phyloP scores from a whole-genome alignment of 768 basidiomycete species.

The Suillus subalutaceus region DNA sequence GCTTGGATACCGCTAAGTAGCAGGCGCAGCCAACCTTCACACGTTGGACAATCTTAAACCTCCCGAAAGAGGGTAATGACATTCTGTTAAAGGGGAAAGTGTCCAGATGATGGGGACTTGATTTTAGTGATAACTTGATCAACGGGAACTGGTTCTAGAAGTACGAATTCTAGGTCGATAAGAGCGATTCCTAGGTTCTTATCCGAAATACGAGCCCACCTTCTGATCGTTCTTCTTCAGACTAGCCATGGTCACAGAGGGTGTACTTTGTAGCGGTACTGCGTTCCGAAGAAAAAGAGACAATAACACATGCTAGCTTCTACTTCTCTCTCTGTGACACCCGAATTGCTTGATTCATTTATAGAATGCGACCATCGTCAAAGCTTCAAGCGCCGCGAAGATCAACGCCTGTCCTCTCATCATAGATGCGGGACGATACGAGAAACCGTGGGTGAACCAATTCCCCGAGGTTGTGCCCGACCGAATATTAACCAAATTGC shows the following conservation, averaged over 20 bases:
- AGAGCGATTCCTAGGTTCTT: not conserved
- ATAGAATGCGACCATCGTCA: not conserved
- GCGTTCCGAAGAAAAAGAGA: not conserved
- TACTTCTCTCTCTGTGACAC: not conserved
- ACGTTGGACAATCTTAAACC: not conserved
- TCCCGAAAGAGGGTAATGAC: not conserved
- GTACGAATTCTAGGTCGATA: not conserved
- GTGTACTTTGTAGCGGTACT: not conserved
- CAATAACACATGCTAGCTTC: not conserved
- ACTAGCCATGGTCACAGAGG: not conserved
- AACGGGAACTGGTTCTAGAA: not conserved
- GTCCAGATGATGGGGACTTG: not conserved
- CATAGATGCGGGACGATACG: slow-evolving; percentile 28
- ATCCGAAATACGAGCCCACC: not conserved
- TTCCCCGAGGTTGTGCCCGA: slow-evolving; percentile 25
- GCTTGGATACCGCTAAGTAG: not conserved
- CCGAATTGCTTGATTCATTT: not conserved
- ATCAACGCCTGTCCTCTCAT: not conserved
- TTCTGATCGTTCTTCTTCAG: slow-evolving; percentile 3
- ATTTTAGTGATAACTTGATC: not conserved
- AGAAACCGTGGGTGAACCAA: slow-evolving; percentile 23
- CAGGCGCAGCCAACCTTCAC: not conserved
- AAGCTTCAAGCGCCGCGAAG: not conserved
- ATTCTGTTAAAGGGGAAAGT: not conserved
- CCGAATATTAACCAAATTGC: slow-evolving; percentile 30